Conservation (phyloP, 192 early-diverging fungal species). For the Backusella westeae region DNA sequence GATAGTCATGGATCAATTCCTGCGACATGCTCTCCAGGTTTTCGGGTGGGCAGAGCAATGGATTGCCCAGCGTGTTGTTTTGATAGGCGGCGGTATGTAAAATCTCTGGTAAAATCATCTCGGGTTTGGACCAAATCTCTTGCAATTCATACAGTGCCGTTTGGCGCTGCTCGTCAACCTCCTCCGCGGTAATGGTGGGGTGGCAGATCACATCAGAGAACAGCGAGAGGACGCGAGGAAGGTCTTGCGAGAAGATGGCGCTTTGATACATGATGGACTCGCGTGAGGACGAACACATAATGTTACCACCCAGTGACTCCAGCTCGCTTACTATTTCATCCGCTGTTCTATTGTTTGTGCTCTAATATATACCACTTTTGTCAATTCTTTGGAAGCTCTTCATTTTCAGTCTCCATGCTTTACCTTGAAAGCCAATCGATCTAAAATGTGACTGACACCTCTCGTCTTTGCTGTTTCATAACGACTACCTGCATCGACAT, state of each 20-base stretch:
- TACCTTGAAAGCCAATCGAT: constrained; percentile 93
- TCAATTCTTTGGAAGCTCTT: neutral
- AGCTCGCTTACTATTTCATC: constrained; percentile 72
- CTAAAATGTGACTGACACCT: constrained; percentile 84
- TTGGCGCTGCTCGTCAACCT: constrained; percentile 78
- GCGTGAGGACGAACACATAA: constrained; percentile 85
- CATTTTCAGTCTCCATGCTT: neutral
- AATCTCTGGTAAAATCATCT: constrained; percentile 83
- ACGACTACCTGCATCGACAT: constrained; percentile 87
- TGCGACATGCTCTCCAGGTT: constrained; percentile 68
- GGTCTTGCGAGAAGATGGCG: constrained; percentile 83
- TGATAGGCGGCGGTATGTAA: constrained; percentile 83
- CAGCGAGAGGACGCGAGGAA: constrained; percentile 65
- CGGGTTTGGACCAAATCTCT: constrained; percentile 83
- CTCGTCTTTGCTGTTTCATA: constrained; percentile 70
- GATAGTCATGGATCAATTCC: constrained; percentile 67
- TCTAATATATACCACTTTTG: constrained; percentile 31
- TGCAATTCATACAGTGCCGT: constrained; percentile 84
- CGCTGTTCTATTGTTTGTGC: constrained; percentile 65
- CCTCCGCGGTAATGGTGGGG: constrained; percentile 69
- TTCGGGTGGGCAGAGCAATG: constrained; percentile 68
- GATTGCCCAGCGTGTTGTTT: constrained; percentile 78
- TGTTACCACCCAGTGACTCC: constrained; percentile 87
- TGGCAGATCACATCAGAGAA: constrained; percentile 81
- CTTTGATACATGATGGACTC: constrained; percentile 97